A percentile compares a stretch with the other conserved stretches of the same genome.
phyloP scores from a whole-genome alignment of 495 filamentous ascomycete species.

The Xylaria castorea region DNA sequence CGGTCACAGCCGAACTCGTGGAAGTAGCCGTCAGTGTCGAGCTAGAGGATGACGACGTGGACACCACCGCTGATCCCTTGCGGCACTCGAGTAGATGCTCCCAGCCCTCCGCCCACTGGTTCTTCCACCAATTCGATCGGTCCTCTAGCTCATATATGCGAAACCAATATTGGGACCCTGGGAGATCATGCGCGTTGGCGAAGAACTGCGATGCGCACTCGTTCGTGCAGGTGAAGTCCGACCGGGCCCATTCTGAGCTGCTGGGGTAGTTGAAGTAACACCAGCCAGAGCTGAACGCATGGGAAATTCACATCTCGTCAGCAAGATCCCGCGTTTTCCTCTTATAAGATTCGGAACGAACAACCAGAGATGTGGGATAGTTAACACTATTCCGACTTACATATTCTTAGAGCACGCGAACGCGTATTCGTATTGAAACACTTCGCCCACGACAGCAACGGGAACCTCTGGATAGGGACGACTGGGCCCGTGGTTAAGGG shows the following conservation, averaged over 20 bases:
- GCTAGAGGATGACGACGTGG: background rate
- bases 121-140: background rate
- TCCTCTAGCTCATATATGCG: background rate
- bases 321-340: background rate
- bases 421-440: conserved; percentile 3
- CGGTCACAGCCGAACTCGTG: background rate
- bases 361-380: background rate
- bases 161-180: background rate
- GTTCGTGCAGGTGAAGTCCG: conserved; percentile 10
- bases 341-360: background rate
- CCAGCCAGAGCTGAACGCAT: background rate
- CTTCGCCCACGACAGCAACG: conserved; percentile 2
- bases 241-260: background rate
- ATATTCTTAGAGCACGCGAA: conserved; percentile 2
- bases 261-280: background rate
- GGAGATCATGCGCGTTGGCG: background rate
- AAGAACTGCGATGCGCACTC: conserved; percentile 12
- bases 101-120: background rate
- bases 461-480: background rate
- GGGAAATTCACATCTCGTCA: background rate
- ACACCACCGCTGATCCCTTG: background rate
- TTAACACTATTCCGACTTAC: background rate
- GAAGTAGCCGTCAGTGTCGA: background rate
- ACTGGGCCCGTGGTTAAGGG: background rate
- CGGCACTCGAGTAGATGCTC: background rate